Evolutionary conservation across 768 basidiomycete genomes (phyloP), one percentile per base, ranked within the genome.

Genomic region (Inosperma sp.): DNA sequence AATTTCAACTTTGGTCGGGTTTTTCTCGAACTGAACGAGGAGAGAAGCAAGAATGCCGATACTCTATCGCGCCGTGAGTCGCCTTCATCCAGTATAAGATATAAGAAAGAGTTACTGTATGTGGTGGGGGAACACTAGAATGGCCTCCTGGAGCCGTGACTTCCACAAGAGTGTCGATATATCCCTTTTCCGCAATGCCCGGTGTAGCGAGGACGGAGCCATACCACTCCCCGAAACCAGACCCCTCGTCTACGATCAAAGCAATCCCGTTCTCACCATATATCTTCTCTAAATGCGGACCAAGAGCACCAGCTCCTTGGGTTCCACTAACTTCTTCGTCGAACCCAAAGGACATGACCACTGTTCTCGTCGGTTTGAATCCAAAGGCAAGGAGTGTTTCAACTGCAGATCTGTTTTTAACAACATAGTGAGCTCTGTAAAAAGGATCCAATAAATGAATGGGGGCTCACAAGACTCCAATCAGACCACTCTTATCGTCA

Each of bases 231-330:
- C 59, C 58, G 41, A 77, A 82, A 21, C 79, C 78, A 47, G 75
- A 80, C 27, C 93, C 93, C 72, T 97, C 94, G 61, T 97, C 94
- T 27, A 97, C 74, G 37, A 96, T 65, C 62, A 95, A 74, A 0
- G 87, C 81, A 61, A 91, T 82, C 4, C 80, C 77, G 59, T 91
- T 66, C 52, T 78, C 63, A 29, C 92, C 93, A 61, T 88, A 94
- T 13, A 71, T 74, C 3, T 73, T 57, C 40, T 80, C 63, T 25
- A 96, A 67, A 37, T 69, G 68, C 9, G 68, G 59, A 0, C 72
- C 71, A 34, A 87, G 69, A 3, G 61, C 59, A 21, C 64, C 65
- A 7, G 84, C 86, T 26, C 85, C 85, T 55, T 75, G 66, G 27
- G 48, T 45, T 33, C 83, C 83, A 48, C 74, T 72, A 49, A 78